Conservation (phyloP, 2,329 filamentous ascomycete species). For the Podosphaera fusca region DNA sequence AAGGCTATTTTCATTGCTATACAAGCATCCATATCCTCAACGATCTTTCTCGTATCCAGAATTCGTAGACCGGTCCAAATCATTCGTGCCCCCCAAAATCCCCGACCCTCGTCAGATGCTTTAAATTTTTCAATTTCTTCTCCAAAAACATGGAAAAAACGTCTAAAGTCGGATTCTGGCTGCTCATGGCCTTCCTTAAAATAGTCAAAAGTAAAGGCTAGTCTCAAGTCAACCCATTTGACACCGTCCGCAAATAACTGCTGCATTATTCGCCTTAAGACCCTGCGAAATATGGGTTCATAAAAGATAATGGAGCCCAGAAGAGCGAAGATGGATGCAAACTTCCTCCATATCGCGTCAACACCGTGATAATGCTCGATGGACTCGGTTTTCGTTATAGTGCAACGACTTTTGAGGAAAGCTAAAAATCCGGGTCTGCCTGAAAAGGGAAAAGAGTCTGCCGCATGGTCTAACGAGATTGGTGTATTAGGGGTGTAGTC, state of each 20-base stretch:
- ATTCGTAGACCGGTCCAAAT: slow-evolving; percentile 63
- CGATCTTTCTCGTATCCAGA: slow-evolving; percentile 38
- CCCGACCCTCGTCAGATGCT: slow-evolving; percentile 40
- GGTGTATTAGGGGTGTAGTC: slow-evolving; percentile 28
- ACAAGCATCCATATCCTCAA: slow-evolving; percentile 70
- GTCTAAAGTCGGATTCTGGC: slow-evolving; percentile 41
- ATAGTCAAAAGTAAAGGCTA: slow-evolving; percentile 52
- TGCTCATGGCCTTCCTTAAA: slow-evolving; percentile 38
- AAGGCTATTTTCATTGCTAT: slow-evolving; percentile 60
- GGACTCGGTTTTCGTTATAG: slow-evolving; percentile 48
- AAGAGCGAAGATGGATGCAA: slow-evolving; percentile 49
- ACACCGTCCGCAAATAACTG: slow-evolving; percentile 62
- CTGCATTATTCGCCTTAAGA: slow-evolving; percentile 46
- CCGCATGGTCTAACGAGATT: slow-evolving; percentile 28
- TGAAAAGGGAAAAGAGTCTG: slow-evolving; percentile 50
- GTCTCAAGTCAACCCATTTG: slow-evolving; percentile 61
- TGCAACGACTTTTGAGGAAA: slow-evolving; percentile 55
- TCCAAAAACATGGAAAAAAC: slow-evolving; percentile 48
- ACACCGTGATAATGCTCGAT: slow-evolving; percentile 63
- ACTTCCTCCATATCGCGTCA: slow-evolving; percentile 68
- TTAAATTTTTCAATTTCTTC: slow-evolving; percentile 65
- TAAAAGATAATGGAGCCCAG: slow-evolving; percentile 61
- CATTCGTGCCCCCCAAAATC: slow-evolving; percentile 65
- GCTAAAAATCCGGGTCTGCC: slow-evolving; percentile 48
- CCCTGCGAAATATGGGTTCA: slow-evolving; percentile 67